Percentiles rank a stretch among this genome's conserved stretches.
phyloP scores from a whole-genome alignment of 352 stramenopile genomes.

The Halophytophthora polymorphica region DNA sequence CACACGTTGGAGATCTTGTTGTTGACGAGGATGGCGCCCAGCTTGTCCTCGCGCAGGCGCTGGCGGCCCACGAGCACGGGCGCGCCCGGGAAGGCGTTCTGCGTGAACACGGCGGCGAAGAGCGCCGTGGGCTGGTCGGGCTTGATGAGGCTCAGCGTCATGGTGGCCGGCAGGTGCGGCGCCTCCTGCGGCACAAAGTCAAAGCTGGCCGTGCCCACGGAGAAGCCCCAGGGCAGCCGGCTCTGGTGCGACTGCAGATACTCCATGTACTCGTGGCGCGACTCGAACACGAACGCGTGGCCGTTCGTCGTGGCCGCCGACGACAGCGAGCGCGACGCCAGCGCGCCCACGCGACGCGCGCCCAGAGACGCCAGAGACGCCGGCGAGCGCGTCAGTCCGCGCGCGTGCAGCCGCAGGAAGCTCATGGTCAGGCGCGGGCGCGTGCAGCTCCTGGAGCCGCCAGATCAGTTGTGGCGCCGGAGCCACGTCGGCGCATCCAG shows the following conservation, averaged over 20 bases:
- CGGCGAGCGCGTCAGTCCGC: constrained; percentile 12
- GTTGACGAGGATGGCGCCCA: constrained; percentile 97
- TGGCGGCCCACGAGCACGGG: constrained; percentile 90
- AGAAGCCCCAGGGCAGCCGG: constrained; percentile 85
- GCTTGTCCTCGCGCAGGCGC: constrained; percentile 82
- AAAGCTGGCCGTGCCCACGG: constrained; percentile 76
- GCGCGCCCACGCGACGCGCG: constrained; percentile 10
- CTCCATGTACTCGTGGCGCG: constrained; percentile 76
- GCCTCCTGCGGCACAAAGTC: constrained; percentile 84
- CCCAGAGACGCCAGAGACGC: constrained; percentile 14
- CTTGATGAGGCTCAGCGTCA: constrained; percentile 89
- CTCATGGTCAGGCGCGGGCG: constrained; percentile 15
- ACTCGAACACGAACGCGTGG: constrained; percentile 78
- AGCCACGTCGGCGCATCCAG: no score
- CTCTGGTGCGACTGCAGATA: constrained; percentile 74
- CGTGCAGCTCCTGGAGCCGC: neutral
- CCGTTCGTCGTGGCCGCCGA: constrained; percentile 22
- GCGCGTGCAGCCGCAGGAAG: constrained; percentile 22
- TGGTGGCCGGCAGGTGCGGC: constrained; percentile 69
- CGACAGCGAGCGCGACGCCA: constrained; percentile 35
- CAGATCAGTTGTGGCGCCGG: neutral
- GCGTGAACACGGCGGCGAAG: constrained; percentile 90
- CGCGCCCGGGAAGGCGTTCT: constrained; percentile 89
- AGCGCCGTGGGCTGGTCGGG: constrained; percentile 75
- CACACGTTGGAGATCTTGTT: constrained; percentile 99